These are phyloP conservation scores for Tetradesmus lagerheimii DNA, from an alignment of 139 green algal genomes.

Conservation along the genomic window DNA sequence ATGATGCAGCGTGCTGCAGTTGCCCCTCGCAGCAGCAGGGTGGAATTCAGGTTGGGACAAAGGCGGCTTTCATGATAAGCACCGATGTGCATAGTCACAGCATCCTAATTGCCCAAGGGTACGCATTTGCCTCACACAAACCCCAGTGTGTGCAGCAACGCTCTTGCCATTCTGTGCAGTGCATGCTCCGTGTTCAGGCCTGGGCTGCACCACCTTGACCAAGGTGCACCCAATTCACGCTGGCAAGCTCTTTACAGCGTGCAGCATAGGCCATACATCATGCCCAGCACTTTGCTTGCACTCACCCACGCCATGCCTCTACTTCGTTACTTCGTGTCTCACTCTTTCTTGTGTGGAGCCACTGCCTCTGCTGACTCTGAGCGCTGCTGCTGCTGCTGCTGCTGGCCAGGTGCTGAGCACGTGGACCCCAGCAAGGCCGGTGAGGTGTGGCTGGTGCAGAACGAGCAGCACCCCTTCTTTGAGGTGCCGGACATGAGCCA, in stretches of 20 bases:
- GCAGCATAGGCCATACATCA: not conserved
- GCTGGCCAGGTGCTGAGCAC: slow-evolving; percentile 41
- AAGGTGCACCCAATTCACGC: not conserved
- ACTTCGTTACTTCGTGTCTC: not conserved
- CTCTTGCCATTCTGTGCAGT: not conserved
- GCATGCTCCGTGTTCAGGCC: not conserved
- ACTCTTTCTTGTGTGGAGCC: not conserved
- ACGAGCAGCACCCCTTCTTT: not conserved
- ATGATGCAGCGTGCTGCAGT: too few species aligned
- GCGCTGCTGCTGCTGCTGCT: not conserved
- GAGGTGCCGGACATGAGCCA: slow-evolving; percentile 24
- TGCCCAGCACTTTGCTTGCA: not conserved
- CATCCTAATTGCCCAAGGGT: not conserved
- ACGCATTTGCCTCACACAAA: not conserved
- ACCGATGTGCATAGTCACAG: not conserved
- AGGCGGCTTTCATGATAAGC: too few species aligned
- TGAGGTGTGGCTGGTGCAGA: slow-evolving; percentile 43
- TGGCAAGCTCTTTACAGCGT: not conserved
- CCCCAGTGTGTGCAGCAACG: not conserved
- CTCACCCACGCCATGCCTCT: not conserved
- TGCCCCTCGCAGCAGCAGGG: too few species aligned
- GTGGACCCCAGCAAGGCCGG: slow-evolving; percentile 6
- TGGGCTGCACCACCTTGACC: not conserved
- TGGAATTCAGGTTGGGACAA: too few species aligned
- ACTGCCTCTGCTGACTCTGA: not conserved